Evolutionary conservation across 345 rosid genomes (phyloP).

Genomic region (Populus deltoides): DNA sequence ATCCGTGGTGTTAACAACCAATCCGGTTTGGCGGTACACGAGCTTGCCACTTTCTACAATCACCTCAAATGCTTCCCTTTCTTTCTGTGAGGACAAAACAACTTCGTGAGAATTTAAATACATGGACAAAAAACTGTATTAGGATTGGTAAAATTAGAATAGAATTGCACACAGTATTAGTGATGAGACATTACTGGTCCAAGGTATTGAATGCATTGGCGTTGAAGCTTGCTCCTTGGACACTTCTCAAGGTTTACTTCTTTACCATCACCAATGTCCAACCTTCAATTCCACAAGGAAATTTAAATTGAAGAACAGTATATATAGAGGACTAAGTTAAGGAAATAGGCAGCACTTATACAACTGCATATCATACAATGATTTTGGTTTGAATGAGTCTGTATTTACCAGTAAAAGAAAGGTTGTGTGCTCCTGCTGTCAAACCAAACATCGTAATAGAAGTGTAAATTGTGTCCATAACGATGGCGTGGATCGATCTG

Average conservation of each 20-base stretch:
- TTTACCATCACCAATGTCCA: slow-evolving; percentile 76
- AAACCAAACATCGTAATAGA: slow-evolving; percentile 59
- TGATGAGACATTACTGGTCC: slow-evolving; percentile 53
- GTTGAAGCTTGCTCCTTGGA: slow-evolving; percentile 44
- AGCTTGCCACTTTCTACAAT: slow-evolving; percentile 57
- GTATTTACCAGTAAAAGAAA: slow-evolving; percentile 68
- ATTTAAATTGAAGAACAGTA: slow-evolving; percentile 14
- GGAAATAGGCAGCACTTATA: not conserved
- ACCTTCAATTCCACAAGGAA: slow-evolving; percentile 42
- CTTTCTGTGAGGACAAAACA: slow-evolving; percentile 37
- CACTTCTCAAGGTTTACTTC: slow-evolving; percentile 50
- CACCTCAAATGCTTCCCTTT: slow-evolving; percentile 63
- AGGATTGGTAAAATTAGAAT: too few species aligned
- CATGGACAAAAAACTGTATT: not conserved
- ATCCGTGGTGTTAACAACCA: slow-evolving; percentile 36
- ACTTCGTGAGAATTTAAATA: not conserved
- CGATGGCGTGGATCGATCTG: slow-evolving; percentile 87
- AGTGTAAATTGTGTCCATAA: slow-evolving; percentile 73
- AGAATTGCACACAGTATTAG: not conserved
- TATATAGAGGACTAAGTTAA: not conserved
- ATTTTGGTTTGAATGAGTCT: not conserved
- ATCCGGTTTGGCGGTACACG: slow-evolving; percentile 42
- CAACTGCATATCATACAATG: not conserved
- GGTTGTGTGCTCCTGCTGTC: slow-evolving; percentile 64
- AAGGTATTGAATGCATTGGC: slow-evolving; percentile 60